phyloP scores from a whole-genome alignment of 768 basidiomycete species.

The Leccinum uliginosum region DNA sequence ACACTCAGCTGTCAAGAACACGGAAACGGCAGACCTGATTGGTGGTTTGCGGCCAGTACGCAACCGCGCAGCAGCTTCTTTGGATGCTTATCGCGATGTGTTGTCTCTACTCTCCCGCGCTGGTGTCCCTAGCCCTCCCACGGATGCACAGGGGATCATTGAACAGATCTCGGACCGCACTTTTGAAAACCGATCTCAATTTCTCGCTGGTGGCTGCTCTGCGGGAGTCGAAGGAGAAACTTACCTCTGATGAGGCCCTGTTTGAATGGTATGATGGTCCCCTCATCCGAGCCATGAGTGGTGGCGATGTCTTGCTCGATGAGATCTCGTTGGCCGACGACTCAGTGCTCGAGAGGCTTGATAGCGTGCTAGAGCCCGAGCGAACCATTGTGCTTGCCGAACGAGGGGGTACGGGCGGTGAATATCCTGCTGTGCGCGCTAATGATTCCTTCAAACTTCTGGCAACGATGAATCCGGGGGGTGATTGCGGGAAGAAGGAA shows the following conservation, averaged over 20 bases:
- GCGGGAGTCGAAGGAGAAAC: constrained; percentile 38
- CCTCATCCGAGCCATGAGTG: constrained; percentile 86
- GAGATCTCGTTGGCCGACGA: constrained; percentile 98
- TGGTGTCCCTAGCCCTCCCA: constrained; percentile 30
- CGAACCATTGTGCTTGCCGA: constrained; percentile 91
- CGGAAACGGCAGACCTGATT: constrained; percentile 94
- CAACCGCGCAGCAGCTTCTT: constrained; percentile 57
- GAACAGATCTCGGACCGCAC: constrained; percentile 19
- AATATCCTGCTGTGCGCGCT: constrained; percentile 65
- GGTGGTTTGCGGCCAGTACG: constrained; percentile 89
- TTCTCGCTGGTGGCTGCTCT: constrained; percentile 31
- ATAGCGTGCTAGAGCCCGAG: constrained; percentile 90
- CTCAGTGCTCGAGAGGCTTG: constrained; percentile 93
- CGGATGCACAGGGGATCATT: constrained; percentile 26
- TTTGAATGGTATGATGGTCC: constrained; percentile 99
- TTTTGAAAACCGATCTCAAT: constrained; percentile 29
- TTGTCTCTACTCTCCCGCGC: constrained; percentile 36
- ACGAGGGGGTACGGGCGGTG: constrained; percentile 72
- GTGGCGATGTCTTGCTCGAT: constrained; percentile 85
- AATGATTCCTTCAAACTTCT: constrained; percentile 75
- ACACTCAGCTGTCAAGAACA: constrained; percentile 96
- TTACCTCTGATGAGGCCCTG: constrained; percentile 60
- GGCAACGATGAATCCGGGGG: constrained; percentile 99
- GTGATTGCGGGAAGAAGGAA: constrained; percentile 99
- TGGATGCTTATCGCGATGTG: constrained; percentile 47